Evolutionary conservation across 106 monocot genomes (phyloP), one percentile per base, ranked within the genome.

Genomic region (Iris macrosiphon): DNA sequence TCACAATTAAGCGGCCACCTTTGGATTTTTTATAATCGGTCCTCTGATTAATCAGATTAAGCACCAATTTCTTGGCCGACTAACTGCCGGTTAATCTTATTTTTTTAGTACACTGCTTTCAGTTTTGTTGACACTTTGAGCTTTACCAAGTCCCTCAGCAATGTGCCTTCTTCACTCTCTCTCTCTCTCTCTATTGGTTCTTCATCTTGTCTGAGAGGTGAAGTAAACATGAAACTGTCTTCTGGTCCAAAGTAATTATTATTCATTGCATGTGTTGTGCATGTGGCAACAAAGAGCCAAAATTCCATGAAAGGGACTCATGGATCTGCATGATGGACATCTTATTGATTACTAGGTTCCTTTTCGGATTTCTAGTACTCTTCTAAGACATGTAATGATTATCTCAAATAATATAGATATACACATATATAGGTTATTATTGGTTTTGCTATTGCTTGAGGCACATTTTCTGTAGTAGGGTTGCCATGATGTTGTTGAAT

Each of bases 391-490:
- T 7, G 13, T 13, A 38, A 0, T 13, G 11, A 38, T 38, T 38
- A 10, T 7, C 13, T 4, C 7, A 13, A 4, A 38, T 38, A 38
- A n/a, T n/a, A n/a, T n/a, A n/a, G n/a, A n/a, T n/a, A n/a, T n/a
- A n/a, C n/a, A n/a, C n/a, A n/a, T n/a, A n/a, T n/a, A n/a, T n/a
- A n/a, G n/a, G n/a, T n/a, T n/a, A 53, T 53, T 40, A 31, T 64
- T 29, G 52, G 53, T 52, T 28, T 27, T 43, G 16, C 2, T 41
- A 29, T 21, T 64, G 15, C 18, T 34, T 9, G 20, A 22, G 22
- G 9, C 40, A 57, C 30, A 47, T 46, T 47, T 23, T 60, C n/a
- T 20, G 22, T 21, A 62, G 61, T 62, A 33, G 61, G 48, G 12
- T 22, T 45, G 35, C 48, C 47, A 62, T 47, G 30, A 21, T 62